Evolutionary conservation across 306 rosid species (phyloP).

Genomic region (Mucuna pruriens): DNA sequence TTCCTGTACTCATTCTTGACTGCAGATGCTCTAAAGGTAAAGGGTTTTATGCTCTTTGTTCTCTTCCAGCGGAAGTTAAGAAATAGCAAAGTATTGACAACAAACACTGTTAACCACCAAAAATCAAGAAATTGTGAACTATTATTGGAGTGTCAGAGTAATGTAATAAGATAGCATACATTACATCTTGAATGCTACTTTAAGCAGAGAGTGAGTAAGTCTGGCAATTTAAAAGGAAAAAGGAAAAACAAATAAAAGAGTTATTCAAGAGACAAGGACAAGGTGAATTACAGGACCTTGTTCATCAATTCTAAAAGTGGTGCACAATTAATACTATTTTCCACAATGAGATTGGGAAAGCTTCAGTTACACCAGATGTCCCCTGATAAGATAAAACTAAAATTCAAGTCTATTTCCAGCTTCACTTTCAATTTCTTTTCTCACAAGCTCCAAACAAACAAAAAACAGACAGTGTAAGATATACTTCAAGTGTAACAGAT

Average conservation of each 20-base stretch:
- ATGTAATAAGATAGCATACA: background rate
- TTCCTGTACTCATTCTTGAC: slow-evolving; percentile 44
- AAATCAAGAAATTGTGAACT: background rate
- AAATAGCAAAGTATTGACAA: slow-evolving; percentile 17
- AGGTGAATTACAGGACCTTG: slow-evolving; percentile 4
- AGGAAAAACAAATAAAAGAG: background rate
- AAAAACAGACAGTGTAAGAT: background rate
- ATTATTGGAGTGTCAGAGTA: background rate
- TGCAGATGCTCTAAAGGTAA: slow-evolving; percentile 9
- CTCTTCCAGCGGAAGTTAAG: slow-evolving; percentile 37
- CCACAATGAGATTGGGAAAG: slow-evolving; percentile 5
- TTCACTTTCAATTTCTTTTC: slow-evolving; percentile 11
- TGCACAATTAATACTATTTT: background rate
- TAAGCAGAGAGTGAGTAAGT: slow-evolving; percentile 12
- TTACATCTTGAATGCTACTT: slow-evolving; percentile 6
- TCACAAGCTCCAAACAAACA: background rate
- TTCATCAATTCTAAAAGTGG: background rate
- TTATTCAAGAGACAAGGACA: background rate
- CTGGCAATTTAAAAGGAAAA: slow-evolving; percentile 5
- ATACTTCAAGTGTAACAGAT: slow-evolving; percentile 5
- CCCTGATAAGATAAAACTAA: slow-evolving; percentile 1
- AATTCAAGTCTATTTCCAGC: slow-evolving; percentile 1
- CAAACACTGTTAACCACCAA: background rate
- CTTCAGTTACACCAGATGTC: background rate
- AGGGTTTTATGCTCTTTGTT: slow-evolving; percentile 13